Evolutionary conservation across 176 grass and related monocot species (phyloP).

Genomic region (Raddia guianensis): DNA sequence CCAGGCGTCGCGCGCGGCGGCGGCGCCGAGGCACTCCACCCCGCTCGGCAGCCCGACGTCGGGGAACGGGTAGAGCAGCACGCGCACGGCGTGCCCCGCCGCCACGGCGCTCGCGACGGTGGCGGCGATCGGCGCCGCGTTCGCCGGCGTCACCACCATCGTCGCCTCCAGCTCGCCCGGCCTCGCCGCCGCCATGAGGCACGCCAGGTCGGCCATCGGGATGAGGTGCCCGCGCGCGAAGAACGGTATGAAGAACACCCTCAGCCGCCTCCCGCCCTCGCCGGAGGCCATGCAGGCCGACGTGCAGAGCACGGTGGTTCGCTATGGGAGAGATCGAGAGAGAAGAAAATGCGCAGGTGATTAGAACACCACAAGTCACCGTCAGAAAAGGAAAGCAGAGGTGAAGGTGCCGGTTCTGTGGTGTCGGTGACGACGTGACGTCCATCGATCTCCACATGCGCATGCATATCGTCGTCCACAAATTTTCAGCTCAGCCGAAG

Average conservation of each 20-base stretch:
- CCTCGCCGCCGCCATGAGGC: constrained; percentile 47
- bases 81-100: constrained; percentile 32
- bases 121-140: constrained; percentile 45
- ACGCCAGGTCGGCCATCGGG: constrained; percentile 69
- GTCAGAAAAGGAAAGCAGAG: too few relatives aligned
- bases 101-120: constrained; percentile 33
- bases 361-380: background rate
- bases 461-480: too few relatives aligned
- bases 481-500: too few relatives aligned
- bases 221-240: constrained; percentile 74
- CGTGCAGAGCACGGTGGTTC: too few relatives aligned
- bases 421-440: too few relatives aligned
- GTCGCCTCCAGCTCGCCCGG: constrained; percentile 43
- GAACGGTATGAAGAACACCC: constrained; percentile 80
- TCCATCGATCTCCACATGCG: too few relatives aligned
- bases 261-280: background rate
- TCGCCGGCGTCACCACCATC: constrained; percentile 62
- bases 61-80: constrained; percentile 64
- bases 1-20: constrained; percentile 41
- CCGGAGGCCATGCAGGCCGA: constrained; percentile 32
- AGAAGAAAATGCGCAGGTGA: too few relatives aligned
- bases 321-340: too few relatives aligned
- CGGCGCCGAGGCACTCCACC: constrained; percentile 55
- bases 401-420: too few relatives aligned
- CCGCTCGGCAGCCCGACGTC: constrained; percentile 55